Evolutionary conservation across 163 green algal species (phyloP).

Genomic region (Volvox carteri): DNA sequence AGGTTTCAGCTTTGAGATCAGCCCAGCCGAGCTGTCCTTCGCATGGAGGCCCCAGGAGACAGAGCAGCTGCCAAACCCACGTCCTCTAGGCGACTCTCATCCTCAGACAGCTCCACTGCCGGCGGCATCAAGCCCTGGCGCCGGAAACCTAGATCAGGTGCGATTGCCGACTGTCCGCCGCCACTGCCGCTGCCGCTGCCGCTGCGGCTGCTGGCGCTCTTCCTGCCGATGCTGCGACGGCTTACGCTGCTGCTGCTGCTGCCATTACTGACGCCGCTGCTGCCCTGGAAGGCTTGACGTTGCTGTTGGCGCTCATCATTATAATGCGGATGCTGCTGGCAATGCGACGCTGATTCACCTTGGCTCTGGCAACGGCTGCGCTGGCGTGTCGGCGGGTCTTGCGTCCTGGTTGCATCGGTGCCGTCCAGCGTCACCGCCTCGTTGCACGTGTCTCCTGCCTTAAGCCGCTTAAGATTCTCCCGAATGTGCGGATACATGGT

Average conservation of each 20-base stretch:
- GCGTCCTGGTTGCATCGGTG: too few species aligned
- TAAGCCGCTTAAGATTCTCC: not conserved
- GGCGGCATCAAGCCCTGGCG: not conserved
- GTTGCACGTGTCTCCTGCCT: not conserved
- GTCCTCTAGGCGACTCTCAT: not conserved
- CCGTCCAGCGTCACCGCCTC: too few species aligned
- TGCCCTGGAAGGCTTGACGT: too few species aligned
- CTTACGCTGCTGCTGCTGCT: not conserved
- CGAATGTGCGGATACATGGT: conserved; percentile 38
- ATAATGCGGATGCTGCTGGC: too few species aligned
- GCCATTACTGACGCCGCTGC: not conserved
- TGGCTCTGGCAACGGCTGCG: too few species aligned
- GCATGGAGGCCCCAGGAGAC: not conserved
- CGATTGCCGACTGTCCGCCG: too few species aligned
- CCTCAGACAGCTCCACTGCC: not conserved
- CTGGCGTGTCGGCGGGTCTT: too few species aligned
- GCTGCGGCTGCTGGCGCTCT: not conserved
- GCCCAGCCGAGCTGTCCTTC: too few species aligned
- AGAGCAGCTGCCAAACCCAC: not conserved
- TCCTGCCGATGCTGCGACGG: not conserved
- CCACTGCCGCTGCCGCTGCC: not conserved
- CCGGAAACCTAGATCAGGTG: not conserved
- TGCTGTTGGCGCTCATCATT: too few species aligned
- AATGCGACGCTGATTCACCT: too few species aligned
- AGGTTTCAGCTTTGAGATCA: too few species aligned